Evolutionary conservation across 768 basidiomycete genomes (phyloP).

Genomic region (Pilatotrama ljubarskyi): DNA sequence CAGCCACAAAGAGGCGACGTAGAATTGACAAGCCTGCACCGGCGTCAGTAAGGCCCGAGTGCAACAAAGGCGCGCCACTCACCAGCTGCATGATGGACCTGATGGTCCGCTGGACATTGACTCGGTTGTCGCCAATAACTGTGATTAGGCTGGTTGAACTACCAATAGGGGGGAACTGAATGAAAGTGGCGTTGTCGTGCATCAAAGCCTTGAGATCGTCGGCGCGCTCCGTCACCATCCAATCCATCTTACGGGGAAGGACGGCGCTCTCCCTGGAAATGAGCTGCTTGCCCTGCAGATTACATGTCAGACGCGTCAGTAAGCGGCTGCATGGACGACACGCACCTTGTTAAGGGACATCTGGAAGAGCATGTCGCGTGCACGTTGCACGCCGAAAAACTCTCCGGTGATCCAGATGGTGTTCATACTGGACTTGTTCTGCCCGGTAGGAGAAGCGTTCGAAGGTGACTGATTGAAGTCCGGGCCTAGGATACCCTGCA

Average conservation of each 20-base stretch:
- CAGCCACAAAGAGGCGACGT: conserved; percentile 97
- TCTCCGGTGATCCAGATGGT: conserved; percentile 97
- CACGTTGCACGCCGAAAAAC: conserved; percentile 93
- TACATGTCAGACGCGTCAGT: neutral
- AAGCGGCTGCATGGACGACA: conserved; percentile 2
- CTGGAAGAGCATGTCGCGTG: conserved; percentile 92
- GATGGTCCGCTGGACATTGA: conserved; percentile 93
- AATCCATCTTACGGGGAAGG: conserved; percentile 94
- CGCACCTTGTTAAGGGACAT: conserved; percentile 82
- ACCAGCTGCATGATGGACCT: conserved; percentile 94
- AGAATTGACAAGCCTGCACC: conserved; percentile 86
- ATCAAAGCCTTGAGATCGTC: conserved; percentile 92
- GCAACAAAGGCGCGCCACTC: conserved; percentile 30
- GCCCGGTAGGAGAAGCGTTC: conserved; percentile 39
- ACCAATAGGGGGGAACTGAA: conserved; percentile 91
- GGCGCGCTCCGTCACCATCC: conserved; percentile 96
- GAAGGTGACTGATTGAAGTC: conserved; percentile 45
- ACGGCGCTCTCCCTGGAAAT: conserved; percentile 93
- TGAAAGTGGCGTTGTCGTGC: conserved; percentile 95
- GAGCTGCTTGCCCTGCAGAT: conserved; percentile 81
- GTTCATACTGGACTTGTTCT: conserved; percentile 60
- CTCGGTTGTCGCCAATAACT: conserved; percentile 90
- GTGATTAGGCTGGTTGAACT: conserved; percentile 91
- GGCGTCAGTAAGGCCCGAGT: neutral
- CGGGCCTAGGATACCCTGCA: conserved; percentile 82